These are phyloP conservation scores for Vishniacozyma victoriae DNA, from an alignment of 768 basidiomycete species.

Conservation along the genomic window DNA sequence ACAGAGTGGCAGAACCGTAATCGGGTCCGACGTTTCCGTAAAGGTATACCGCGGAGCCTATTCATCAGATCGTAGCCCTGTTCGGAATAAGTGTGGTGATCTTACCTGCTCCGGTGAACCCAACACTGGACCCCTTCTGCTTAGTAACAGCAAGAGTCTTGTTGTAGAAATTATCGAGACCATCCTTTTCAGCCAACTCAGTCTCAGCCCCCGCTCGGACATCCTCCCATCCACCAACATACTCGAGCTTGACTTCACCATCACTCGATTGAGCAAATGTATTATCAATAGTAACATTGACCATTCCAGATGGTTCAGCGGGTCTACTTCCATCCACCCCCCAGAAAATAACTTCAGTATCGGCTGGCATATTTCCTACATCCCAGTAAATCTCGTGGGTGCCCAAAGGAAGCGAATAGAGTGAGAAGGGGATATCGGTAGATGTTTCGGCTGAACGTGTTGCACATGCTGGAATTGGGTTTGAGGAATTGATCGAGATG, in stretches of 20 bases:
- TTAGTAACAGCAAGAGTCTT: constrained; percentile 16
- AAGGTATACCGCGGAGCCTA: constrained; percentile 27
- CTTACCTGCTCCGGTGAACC: constrained; percentile 20
- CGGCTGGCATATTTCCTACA: constrained; percentile 5
- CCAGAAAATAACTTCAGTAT: constrained; percentile 33
- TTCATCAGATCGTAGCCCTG: neutral
- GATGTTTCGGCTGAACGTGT: constrained; percentile 1
- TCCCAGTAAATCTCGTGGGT: constrained; percentile 20
- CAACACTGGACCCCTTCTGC: constrained; percentile 2
- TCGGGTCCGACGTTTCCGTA: constrained; percentile 30
- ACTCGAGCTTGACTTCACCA: constrained; percentile 1
- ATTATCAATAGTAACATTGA: constrained; percentile 30
- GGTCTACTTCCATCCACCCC: constrained; percentile 25
- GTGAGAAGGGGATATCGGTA: constrained; percentile 15
- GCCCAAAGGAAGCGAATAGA: constrained; percentile 28
- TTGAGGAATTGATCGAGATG: constrained; percentile 28
- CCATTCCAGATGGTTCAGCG: constrained; percentile 1
- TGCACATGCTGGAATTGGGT: constrained; percentile 31
- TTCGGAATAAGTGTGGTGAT: neutral
- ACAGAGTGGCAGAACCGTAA: constrained; percentile 18
- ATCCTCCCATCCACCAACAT: constrained; percentile 16
- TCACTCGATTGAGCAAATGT: constrained; percentile 4
- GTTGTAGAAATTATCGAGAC: constrained; percentile 14
- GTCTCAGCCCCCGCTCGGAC: constrained; percentile 2
- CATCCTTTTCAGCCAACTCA: neutral